A percentile compares a stretch with the other conserved stretches of the same genome.
Evolutionary conservation across 2,329 filamentous ascomycete species (phyloP).

Genomic region (Xylariales sp.): DNA sequence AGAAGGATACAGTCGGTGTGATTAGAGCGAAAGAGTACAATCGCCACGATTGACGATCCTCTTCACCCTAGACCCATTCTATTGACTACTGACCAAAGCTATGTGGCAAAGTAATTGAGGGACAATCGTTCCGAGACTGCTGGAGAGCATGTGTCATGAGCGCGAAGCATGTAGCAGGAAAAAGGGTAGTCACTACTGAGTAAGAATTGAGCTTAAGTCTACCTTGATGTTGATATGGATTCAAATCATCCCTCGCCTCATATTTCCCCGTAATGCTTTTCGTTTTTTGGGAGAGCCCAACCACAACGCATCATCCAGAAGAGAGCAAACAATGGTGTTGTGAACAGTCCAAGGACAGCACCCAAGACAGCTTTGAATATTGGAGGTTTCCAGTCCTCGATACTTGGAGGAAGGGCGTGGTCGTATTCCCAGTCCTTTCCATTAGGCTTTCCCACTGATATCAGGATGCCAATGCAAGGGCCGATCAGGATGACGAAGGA

Average conservation of each 20-base stretch:
- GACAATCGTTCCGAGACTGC: too few relatives aligned
- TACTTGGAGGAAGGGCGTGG: slow-evolving; percentile 12
- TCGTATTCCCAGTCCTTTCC: slow-evolving; percentile 40
- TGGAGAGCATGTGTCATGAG: slow-evolving; percentile 9
- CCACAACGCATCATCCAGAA: slow-evolving; percentile 48
- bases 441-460: slow-evolving; percentile 28
- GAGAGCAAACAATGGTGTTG: slow-evolving; percentile 41
- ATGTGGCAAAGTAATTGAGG: too few relatives aligned
- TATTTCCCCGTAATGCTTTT: slow-evolving; percentile 18
- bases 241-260: slow-evolving; percentile 3
- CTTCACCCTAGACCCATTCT: too few relatives aligned
- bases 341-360: slow-evolving; percentile 39
- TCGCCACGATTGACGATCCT: too few relatives aligned
- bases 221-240: background rate
- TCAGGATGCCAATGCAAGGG: slow-evolving; percentile 37
- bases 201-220: background rate
- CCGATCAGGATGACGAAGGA: slow-evolving; percentile 41
- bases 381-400: slow-evolving; percentile 38
- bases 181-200: background rate
- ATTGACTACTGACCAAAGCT: too few relatives aligned
- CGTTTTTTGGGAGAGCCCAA: slow-evolving; percentile 32
- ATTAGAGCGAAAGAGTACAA: too few relatives aligned
- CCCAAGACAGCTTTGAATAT: slow-evolving; percentile 47
- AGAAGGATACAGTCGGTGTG: too few relatives aligned
- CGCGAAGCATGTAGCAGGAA: background rate